Percentiles rank a stretch among this genome's conserved stretches.
These are phyloP conservation scores for Jatropha podagrica DNA, from an alignment of 441 rosid species.

Conservation along the genomic window DNA sequence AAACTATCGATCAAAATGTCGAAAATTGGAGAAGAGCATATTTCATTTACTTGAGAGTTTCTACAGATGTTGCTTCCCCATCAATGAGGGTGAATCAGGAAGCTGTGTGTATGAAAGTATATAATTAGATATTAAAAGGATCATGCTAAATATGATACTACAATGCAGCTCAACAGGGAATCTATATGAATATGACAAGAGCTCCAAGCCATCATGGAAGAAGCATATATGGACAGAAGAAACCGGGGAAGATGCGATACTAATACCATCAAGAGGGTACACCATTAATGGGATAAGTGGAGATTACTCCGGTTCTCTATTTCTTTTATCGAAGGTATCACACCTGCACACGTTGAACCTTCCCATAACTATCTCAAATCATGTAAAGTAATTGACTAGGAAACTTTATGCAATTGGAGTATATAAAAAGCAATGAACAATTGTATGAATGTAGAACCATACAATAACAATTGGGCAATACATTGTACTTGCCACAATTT, in stretches of 20 bases:
- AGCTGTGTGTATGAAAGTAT: neutral
- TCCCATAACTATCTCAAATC: neutral
- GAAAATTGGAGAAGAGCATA: too few species aligned
- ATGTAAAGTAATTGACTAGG: neutral
- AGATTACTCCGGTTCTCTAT: constrained; percentile 51
- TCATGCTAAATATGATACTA: constrained; percentile 5
- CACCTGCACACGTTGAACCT: neutral
- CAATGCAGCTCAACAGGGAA: constrained; percentile 60
- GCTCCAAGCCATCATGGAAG: constrained; percentile 75
- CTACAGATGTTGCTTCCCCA: too few species aligned
- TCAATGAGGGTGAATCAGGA: neutral
- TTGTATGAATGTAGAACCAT: neutral
- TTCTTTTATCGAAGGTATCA: constrained; percentile 66
- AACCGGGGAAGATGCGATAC: constrained; percentile 36
- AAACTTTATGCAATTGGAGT: neutral
- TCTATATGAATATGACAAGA: constrained; percentile 63
- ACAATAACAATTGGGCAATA: neutral
- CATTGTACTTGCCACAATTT: neutral
- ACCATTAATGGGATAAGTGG: constrained; percentile 42
- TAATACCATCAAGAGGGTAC: constrained; percentile 42
- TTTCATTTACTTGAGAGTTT: too few species aligned
- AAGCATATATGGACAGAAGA: constrained; percentile 58
- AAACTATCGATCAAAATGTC: too few species aligned
- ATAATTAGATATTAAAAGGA: neutral
- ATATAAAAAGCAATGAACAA: neutral